A percentile compares a stretch with the other conserved stretches of the same genome.
These are phyloP conservation scores for Suillus lakei DNA, from an alignment of 768 basidiomycete species.

Conservation along the genomic window DNA sequence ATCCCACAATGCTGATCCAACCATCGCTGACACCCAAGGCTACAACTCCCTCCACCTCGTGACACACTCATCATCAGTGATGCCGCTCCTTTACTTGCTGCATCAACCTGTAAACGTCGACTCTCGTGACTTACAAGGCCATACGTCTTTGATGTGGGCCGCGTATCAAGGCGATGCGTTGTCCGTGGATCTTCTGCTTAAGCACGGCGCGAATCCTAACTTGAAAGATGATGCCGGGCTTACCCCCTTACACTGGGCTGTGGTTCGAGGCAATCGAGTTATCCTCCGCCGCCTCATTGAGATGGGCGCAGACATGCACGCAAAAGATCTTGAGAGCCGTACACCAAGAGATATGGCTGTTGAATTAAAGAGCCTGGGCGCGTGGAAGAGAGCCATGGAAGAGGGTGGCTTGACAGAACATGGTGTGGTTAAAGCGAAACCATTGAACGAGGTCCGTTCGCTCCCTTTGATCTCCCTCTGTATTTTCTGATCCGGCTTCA, in stretches of 20 bases:
- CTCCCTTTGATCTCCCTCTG: slow-evolving; percentile 1
- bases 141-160: slow-evolving; percentile 98
- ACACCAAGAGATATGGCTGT: slow-evolving; percentile 94
- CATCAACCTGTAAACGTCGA: slow-evolving; percentile 95
- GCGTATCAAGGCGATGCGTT: slow-evolving; percentile 98
- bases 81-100: slow-evolving; percentile 90
- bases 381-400: slow-evolving; percentile 88
- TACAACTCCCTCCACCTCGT: slow-evolving; percentile 97
- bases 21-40: slow-evolving; percentile 88
- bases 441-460: slow-evolving; percentile 70
- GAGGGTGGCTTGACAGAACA: slow-evolving; percentile 86
- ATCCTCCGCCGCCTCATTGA: slow-evolving; percentile 87
- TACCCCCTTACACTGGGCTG: slow-evolving; percentile 95
- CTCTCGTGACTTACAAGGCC: slow-evolving; percentile 87
- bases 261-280: slow-evolving; percentile 89
- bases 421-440: slow-evolving; percentile 66
- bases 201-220: slow-evolving; percentile 83
- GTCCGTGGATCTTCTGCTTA: slow-evolving; percentile 87
- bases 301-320: slow-evolving; percentile 80
- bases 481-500: slow-evolving; percentile 31
- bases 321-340: slow-evolving; percentile 83
- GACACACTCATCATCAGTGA: slow-evolving; percentile 92
- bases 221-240: slow-evolving; percentile 82
- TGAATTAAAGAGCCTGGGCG: slow-evolving; percentile 88
- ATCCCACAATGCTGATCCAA: slow-evolving; percentile 90